Base-by-base conservation (phyloP, 2,329 filamentous ascomycete genomes). In the Sordariomycetes sp. region DNA sequence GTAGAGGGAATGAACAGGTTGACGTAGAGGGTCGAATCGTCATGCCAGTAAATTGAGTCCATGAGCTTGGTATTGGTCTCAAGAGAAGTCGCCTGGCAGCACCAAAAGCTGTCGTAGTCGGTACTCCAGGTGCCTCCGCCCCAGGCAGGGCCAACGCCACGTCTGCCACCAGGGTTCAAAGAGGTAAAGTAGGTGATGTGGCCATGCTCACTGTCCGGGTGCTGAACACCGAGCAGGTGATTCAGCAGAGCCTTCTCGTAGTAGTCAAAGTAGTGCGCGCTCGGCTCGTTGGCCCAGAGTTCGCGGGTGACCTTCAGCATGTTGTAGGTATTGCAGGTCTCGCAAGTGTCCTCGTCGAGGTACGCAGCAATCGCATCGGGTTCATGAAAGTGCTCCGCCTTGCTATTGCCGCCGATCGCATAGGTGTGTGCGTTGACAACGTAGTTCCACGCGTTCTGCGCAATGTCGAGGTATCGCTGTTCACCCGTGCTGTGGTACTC, bases 301-400 rank as follows among this genome's bases (percentile, higher is more conserved):
- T 72, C 66, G 1, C 66, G 58, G 0, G 69, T 70, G 23, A 73
- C 48, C 44, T 72, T 72, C 30, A 72, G 62, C 69, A 72, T 73
- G 42, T 73, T 73, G 46, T 72, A 71, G 1, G 65, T 67, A 46
- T 72, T 72, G 49, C 69, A 72, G 3, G 58, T 58, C 47, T 73
- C 69, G 29, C 58, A 61, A 0, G 68, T 71, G 43, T 73, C 69
- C 0, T 50, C 43, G 4, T 47, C 48, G 9, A 73, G 50, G 33
- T 58, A 63, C 3, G 42, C 44, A 0, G 67, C 53, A 34, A 72
- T 72, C 8, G 57, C 63, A 38, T 70, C 57, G 0, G 67, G 55
- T 0, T 48, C 46, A 11, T 53, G 59, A 46, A 72, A 73, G 45
- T 72, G 69, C 44, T 73, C 69, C 0, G 63, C 57, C 39, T 71